Percentiles rank a stretch among this genome's conserved stretches.
Evolutionary conservation across 768 basidiomycete genomes (phyloP).

Genomic region (Gymnopilus dilepis): DNA sequence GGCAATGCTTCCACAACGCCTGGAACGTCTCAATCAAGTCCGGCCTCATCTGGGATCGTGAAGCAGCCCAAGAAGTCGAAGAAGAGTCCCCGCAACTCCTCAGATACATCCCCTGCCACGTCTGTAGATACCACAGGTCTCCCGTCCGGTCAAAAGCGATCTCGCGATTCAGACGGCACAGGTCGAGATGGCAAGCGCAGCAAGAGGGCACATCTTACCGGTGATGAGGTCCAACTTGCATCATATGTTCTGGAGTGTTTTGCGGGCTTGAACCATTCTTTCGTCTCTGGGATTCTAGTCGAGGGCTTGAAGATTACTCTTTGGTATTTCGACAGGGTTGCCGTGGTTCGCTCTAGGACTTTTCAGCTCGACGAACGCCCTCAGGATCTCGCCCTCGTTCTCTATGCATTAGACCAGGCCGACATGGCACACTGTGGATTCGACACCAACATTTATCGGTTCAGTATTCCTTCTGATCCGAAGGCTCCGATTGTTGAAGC

Average conservation of each 20-base stretch:
- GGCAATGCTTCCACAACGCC: too few species aligned
- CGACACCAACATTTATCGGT: slow-evolving; percentile 18
- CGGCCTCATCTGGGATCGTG: too few species aligned
- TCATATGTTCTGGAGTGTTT: slow-evolving; percentile 23
- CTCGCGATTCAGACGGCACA: not conserved
- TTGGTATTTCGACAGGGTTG: slow-evolving; percentile 34
- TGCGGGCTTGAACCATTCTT: slow-evolving; percentile 21
- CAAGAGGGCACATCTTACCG: not conserved
- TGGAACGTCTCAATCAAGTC: too few species aligned
- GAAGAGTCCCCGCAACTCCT: too few species aligned
- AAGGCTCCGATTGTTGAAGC: not conserved
- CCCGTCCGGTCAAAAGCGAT: not conserved
- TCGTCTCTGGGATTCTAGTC: slow-evolving; percentile 28
- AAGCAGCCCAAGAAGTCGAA: too few species aligned
- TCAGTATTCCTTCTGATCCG: not conserved
- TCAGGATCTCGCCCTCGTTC: slow-evolving; percentile 30
- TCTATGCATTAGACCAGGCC: slow-evolving; percentile 22
- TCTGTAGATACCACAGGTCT: too few species aligned
- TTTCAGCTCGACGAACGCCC: slow-evolving; percentile 29
- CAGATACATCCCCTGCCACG: too few species aligned
- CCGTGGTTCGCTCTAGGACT: slow-evolving; percentile 20
- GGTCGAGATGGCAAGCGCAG: not conserved
- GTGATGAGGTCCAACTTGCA: slow-evolving; percentile 15
- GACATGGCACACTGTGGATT: slow-evolving; percentile 20
- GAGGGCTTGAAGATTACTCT: slow-evolving; percentile 22